Base-by-base conservation (phyloP, 1,284 basidiomycete species). In the Ganoderma lingzhi region DNA sequence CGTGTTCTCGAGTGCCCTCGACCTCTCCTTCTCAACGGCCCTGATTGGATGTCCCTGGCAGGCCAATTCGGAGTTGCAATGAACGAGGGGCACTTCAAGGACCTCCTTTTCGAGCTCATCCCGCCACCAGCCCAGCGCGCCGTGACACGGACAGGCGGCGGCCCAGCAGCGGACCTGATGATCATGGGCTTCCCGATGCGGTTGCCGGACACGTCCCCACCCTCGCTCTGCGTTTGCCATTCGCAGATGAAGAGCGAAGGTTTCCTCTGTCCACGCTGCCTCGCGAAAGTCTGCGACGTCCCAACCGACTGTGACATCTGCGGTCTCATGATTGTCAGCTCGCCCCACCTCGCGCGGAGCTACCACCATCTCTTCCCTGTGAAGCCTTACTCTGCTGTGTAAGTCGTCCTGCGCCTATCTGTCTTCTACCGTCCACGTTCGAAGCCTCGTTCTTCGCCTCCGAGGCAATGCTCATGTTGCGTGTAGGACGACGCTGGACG, bases 181-280 rank as follows among this genome's bases (percentile, higher is more conserved):
- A 93, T 98, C 85, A 99, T 99, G 96, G 97, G 97, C 3, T 99
- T 99, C 81, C 98, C 96, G 0, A 95, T 93, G 19, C 90, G 96
- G 58, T 84, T 98, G n/a, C 94, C 94, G 0, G 92, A 92, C 73
- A 88, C 93, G 0, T 92, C 94, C 0, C 90, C 93, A 23, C 90
- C 93, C 10, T 92, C 92, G 62, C 85, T 98, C 28, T 99, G 97
- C 78, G 95, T 93, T 1, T 99, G 97, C 78, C 97, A 99, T 80
- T 94, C 94, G 2, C 90, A 96, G 71, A 84, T 98, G 77, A 94
- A 93, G 80, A 91, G 90, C 75, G 92, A 93, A 71, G 98, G 97
- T 5, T 99, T 97, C 82, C 85, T 98, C 17, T 99, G 97, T 80
- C 98, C 97, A 3, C 88, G 97, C 35, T 99, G 97, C 79, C 87